Base-by-base conservation (phyloP, 345 rosid species). In the Gossypium anomalum region DNA sequence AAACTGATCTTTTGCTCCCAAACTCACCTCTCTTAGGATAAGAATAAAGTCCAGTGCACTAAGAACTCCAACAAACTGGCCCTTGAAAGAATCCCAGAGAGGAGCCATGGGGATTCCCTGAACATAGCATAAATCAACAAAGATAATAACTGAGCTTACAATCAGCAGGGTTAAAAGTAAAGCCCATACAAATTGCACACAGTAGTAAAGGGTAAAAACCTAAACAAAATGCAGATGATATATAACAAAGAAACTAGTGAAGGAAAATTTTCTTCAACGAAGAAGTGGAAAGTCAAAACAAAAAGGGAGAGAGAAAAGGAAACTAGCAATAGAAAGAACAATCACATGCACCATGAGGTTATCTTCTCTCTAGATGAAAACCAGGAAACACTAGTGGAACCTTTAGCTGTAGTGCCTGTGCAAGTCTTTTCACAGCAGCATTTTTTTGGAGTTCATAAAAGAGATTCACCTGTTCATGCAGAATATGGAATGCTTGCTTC, bases 401-500 rank as follows among this genome's bases (percentile, higher is more conserved):
- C 49, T 56, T 57, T 12, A 71, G 19, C 38, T 13, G 52, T 10
- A 56, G 41, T 71, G 52, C 7, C 52, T 41, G 3, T 22, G 51
- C 63, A 55, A 64, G 11, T 52, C 10, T 14, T 44, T 64, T 38
- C 19, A 29, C n/a, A 43, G 56, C 65, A 10, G 12, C 71, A 51
- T 29, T 34, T 64, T 23, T 34, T 67, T 38, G 43, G 27, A 23
- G 67, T 10, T 77, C 9, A 34, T 48, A 19, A 43, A 67, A 63
- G 80, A 82, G 59, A 72, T 55, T 80, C 80, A 93, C 99, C 97
- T 95, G 99, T 80, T 95, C 99, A 78, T 93, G 81, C 61, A 95
- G 92, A 82, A 91, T 86, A 82, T 95, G 99, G 72, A 95, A 95
- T 77, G 99, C 99, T 86, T 93, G 99, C 85, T 95, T 93, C 80